Evolutionary conservation across 2,329 filamentous ascomycete genomes (phyloP).

Genomic region (Cadophora sp.): DNA sequence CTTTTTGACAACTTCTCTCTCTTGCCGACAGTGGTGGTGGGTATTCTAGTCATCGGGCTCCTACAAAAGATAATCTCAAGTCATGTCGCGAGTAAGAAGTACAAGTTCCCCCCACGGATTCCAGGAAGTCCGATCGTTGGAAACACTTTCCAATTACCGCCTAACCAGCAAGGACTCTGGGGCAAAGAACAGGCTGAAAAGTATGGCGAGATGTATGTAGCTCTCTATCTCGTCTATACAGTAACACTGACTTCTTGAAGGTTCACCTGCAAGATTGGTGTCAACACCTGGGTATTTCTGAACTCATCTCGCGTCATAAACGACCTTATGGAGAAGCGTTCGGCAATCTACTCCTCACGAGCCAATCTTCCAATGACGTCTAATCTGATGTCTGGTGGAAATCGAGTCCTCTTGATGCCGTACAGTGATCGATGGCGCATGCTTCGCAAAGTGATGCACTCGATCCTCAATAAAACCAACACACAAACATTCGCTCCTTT

Average conservation of each 20-base stretch:
- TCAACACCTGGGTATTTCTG: conserved; percentile 52
- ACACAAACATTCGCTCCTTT: conserved; percentile 42
- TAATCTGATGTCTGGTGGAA: conserved; percentile 41
- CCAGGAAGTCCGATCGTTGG: conserved; percentile 36
- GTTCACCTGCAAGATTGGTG: conserved; percentile 38
- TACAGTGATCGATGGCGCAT: conserved; percentile 43
- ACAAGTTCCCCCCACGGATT: conserved; percentile 36
- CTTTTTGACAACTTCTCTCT: conserved; percentile 4
- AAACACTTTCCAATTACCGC: conserved; percentile 37
- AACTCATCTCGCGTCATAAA: conserved; percentile 50
- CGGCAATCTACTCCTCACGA: conserved; percentile 37
- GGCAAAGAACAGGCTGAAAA: conserved; percentile 30
- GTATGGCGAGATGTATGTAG: conserved; percentile 38
- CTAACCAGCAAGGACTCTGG: conserved; percentile 33
- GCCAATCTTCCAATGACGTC: conserved; percentile 36
- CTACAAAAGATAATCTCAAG: conserved; percentile 10
- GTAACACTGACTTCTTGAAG: conserved; percentile 17
- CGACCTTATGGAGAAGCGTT: conserved; percentile 41
- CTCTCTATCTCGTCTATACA: too few relatives aligned
- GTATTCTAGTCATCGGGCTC: not conserved
- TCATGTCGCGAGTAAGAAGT: conserved; percentile 24
- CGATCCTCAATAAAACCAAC: conserved; percentile 42
- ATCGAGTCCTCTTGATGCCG: conserved; percentile 44
- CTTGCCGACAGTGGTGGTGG: not conserved
- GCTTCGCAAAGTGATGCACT: conserved; percentile 45